Evolutionary conservation across 108 stramenopile species (phyloP).

Genomic region (Bacterosira constricta): DNA sequence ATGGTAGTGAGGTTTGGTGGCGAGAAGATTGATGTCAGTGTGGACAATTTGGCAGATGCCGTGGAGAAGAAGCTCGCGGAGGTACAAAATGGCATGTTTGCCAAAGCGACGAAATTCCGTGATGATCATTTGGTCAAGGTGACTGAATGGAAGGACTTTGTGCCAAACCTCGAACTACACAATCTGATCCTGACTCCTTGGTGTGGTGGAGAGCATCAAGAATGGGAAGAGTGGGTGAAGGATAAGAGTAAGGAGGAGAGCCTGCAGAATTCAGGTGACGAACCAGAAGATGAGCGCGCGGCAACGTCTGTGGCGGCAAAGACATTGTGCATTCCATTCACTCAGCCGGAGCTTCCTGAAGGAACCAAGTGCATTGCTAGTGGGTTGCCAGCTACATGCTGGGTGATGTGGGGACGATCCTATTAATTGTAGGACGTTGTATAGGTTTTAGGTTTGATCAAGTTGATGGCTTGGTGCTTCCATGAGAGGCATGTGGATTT

Average conservation of each 20-base stretch:
- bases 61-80: conserved; percentile 73
- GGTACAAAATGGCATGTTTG: conserved; percentile 93
- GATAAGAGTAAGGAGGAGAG: conserved; percentile 93
- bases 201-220: conserved; percentile 88
- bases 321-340: conserved; percentile 98
- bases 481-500: no score
- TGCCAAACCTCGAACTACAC: conserved; percentile 93
- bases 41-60: conserved; percentile 69
- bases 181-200: conserved; percentile 98
- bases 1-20: conserved; percentile 90
- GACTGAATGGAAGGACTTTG: conserved; percentile 98
- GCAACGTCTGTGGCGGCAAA: conserved; percentile 97
- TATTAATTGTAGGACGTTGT: conserved; percentile 69
- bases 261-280: conserved; percentile 61
- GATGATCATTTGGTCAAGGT: conserved; percentile 92
- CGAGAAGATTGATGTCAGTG: conserved; percentile 80
- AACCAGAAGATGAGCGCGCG: conserved; percentile 88
- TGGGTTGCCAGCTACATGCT: conserved; percentile 95
- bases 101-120: conserved; percentile 85
- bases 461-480: no score
- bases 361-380: conserved; percentile 98
- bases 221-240: conserved; percentile 99
- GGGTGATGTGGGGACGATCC: conserved; percentile 99
- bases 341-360: conserved; percentile 94
- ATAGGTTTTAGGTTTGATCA: not conserved